Evolutionary conservation across 1,284 basidiomycete genomes (phyloP).

Genomic region (Rhizoctonia solani): DNA sequence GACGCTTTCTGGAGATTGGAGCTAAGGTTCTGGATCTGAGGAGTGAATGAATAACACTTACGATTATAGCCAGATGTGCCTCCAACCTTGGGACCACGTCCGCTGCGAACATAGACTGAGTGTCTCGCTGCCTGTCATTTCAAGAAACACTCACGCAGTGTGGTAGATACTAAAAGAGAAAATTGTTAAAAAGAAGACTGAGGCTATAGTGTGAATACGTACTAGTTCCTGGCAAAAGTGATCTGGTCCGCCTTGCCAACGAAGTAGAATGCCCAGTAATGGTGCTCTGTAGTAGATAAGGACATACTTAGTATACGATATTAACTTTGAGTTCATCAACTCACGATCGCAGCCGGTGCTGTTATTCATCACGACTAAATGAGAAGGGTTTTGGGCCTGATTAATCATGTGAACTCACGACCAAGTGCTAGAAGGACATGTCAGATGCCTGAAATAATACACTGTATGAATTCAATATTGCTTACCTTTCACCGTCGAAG

Average conservation of each 20-base stretch:
- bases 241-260: conserved; percentile 13
- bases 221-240: conserved; percentile 30
- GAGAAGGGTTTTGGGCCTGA: not conserved
- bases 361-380: not conserved
- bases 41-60: not conserved
- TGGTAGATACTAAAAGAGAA: not conserved
- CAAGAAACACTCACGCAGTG: not conserved
- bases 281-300: not conserved
- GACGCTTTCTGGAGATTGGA: not conserved
- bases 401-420: conserved; percentile 12
- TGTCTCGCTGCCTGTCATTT: not conserved
- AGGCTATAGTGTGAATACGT: not conserved
- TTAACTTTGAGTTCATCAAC: not conserved
- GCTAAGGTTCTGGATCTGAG: not conserved
- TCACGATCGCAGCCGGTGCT: conserved; percentile 8
- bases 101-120: not conserved
- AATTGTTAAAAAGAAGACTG: not conserved
- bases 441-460: not conserved
- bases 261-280: conserved; percentile 24
- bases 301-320: not conserved
- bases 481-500: conserved; percentile 28
- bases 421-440: not conserved
- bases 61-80: conserved; percentile 17
- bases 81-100: conserved; percentile 32
- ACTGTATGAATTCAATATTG: not conserved